These are phyloP conservation scores for Pisolithus sp. DNA, from an alignment of 768 basidiomycete genomes.

Conservation along the genomic window DNA sequence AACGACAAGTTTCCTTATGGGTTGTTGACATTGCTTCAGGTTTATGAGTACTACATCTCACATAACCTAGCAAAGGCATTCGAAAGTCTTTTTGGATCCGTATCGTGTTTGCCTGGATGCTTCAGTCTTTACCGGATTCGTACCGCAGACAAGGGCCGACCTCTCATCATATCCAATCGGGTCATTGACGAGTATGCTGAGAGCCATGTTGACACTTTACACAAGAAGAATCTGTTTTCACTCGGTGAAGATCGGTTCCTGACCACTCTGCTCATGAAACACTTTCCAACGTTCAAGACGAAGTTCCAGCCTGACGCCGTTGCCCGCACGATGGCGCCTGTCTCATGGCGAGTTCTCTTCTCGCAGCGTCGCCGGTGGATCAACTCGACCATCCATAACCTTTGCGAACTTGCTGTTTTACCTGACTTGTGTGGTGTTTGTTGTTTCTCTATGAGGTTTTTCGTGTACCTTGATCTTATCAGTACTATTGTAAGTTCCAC, in stretches of 20 bases:
- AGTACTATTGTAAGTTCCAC: slow-evolving; percentile 44
- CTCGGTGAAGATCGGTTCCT: slow-evolving; percentile 69
- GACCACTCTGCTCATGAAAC: slow-evolving; percentile 63
- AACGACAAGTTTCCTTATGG: not conserved
- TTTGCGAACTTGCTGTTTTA: slow-evolving; percentile 57
- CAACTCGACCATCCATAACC: slow-evolving; percentile 66
- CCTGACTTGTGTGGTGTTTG: slow-evolving; percentile 64
- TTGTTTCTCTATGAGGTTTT: slow-evolving; percentile 69
- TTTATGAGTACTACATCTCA: slow-evolving; percentile 66
- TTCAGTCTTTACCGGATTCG: slow-evolving; percentile 67
- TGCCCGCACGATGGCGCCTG: slow-evolving; percentile 59
- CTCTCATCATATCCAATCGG: slow-evolving; percentile 65
- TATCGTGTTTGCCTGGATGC: slow-evolving; percentile 69
- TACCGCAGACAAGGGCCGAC: slow-evolving; percentile 66
- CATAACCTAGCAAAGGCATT: slow-evolving; percentile 65
- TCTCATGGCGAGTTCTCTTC: slow-evolving; percentile 53
- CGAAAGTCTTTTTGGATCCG: slow-evolving; percentile 62
- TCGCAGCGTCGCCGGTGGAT: slow-evolving; percentile 71
- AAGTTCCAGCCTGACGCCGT: slow-evolving; percentile 63
- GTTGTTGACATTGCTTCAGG: slow-evolving; percentile 26
- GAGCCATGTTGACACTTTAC: slow-evolving; percentile 57
- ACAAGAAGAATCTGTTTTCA: slow-evolving; percentile 66
- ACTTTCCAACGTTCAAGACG: slow-evolving; percentile 63
- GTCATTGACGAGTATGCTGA: slow-evolving; percentile 68
- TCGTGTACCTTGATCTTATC: slow-evolving; percentile 63